phyloP scores from a whole-genome alignment of 768 basidiomycete genomes.

The Lyophyllum shimeji region DNA sequence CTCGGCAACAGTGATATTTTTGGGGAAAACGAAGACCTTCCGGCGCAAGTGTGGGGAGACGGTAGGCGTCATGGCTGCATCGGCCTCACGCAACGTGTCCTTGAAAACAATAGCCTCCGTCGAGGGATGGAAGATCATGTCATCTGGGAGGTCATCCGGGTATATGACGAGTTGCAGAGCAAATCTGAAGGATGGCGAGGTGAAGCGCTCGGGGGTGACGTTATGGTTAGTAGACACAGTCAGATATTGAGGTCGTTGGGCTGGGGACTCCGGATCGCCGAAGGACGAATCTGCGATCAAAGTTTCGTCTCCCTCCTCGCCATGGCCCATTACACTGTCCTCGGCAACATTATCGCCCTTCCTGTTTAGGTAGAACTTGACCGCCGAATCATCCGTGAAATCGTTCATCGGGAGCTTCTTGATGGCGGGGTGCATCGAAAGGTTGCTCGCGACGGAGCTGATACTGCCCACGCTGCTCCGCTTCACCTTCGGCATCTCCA shows the following conservation, averaged over 20 bases:
- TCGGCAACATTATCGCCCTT: conserved; percentile 39
- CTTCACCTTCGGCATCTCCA: conserved; percentile 85
- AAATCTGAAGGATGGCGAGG: conserved; percentile 82
- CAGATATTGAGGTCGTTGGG: conserved; percentile 38
- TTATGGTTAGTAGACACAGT: conserved; percentile 40
- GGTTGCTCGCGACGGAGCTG: conserved; percentile 87
- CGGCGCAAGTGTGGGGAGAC: conserved; percentile 63
- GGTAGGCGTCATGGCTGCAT: conserved; percentile 44
- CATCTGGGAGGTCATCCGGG: conserved; percentile 89
- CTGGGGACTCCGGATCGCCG: conserved; percentile 23
- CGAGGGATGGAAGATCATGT: conserved; percentile 90
- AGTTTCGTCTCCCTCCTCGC: conserved; percentile 39
- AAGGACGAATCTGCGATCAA: conserved; percentile 39
- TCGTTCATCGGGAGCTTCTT: conserved; percentile 94
- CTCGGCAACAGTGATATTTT: conserved; percentile 94
- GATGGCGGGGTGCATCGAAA: conserved; percentile 95
- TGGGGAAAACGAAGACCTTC: conserved; percentile 89
- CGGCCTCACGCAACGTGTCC: conserved; percentile 59
- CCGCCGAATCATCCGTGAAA: conserved; percentile 94
- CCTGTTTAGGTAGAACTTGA: conserved; percentile 94
- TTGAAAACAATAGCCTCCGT: conserved; percentile 95
- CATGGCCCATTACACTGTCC: conserved; percentile 38
- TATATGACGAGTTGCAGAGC: conserved; percentile 86
- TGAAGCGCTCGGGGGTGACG: conserved; percentile 71
- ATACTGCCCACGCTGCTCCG: conserved; percentile 92